phyloP scores from a whole-genome alignment of 1,284 basidiomycete species.

The Trichosporon ovoides region DNA sequence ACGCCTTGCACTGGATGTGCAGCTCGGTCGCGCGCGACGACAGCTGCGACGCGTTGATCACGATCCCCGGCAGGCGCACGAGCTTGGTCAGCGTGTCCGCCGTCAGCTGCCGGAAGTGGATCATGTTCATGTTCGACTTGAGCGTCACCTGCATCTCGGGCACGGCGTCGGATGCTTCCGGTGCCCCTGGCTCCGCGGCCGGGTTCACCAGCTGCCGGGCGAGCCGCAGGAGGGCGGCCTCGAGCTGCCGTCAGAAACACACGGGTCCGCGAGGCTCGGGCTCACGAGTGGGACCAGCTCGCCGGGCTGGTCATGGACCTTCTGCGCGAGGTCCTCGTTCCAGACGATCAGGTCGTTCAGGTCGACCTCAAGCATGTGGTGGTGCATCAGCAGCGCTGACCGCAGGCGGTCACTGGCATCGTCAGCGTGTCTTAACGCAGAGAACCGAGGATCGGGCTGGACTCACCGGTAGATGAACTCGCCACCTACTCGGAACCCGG shows the following conservation, averaged over 20 bases:
- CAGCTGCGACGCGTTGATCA: conserved; percentile 92
- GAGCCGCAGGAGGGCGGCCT: conserved; percentile 75
- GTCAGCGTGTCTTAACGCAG: neutral
- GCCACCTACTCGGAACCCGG: conserved; percentile 77
- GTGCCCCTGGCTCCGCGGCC: conserved; percentile 47
- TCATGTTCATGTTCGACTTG: conserved; percentile 80
- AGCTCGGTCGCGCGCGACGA: conserved; percentile 89
- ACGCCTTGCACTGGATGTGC: conserved; percentile 87
- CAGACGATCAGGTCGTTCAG: conserved; percentile 83
- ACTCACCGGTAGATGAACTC: conserved; percentile 80
- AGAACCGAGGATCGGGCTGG: neutral
- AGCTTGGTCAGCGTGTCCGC: conserved; percentile 93
- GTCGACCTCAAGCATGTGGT: conserved; percentile 87
- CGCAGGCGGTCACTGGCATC: conserved; percentile 73
- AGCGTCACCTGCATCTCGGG: conserved; percentile 87
- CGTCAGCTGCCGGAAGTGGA: conserved; percentile 89
- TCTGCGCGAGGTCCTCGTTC: conserved; percentile 88
- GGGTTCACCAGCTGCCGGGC: conserved; percentile 77
- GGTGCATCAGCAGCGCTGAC: conserved; percentile 82
- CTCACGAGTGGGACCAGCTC: conserved; percentile 82
- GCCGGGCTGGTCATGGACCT: conserved; percentile 79
- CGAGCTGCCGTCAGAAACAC: conserved; percentile 59
- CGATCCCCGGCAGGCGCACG: conserved; percentile 94
- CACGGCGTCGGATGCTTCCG: conserved; percentile 54
- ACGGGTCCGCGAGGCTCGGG: conserved; percentile 11